Evolutionary conservation across 1,284 basidiomycete genomes (phyloP), one percentile per base, ranked within the genome.

Genomic region (Schizophyllum amplum): DNA sequence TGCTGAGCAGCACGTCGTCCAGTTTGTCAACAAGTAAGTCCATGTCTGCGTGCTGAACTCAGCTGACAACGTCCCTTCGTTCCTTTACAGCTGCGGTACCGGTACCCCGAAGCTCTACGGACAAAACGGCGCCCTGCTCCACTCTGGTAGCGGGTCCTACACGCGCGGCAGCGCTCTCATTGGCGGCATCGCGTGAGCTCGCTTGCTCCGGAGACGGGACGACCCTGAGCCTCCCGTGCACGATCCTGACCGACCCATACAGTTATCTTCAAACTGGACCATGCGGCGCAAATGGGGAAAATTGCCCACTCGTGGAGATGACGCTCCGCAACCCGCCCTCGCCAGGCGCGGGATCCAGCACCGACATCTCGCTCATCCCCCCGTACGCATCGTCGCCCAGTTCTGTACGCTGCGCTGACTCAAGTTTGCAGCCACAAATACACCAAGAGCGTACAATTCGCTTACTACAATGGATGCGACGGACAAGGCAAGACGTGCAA

Each of bases 351-450:
- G 74, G 75, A 0, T 76, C 75, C 3, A 76, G 74, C 62, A 69
- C 70, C 15, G 77, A 79, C 61, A 70, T 79, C 33, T 73, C 75
- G 4, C 67, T 79, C 21, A 77, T 78, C 54, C 63, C 70, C 22
- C 71, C 73, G 74, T 77, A 59, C 53, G 73, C 33, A 33, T 13
- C 27, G 6, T 13, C 27, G 27, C 24, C 15, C 47, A 47, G 27
- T 4, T 22, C n/a, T 21, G 20, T 24, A 22, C 13, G 52, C 26
- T 23, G 13, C 21, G 25, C 13, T 20, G 22, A 42, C 15, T 9
- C 15, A 1, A 1, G 48, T 24, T 47, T 52, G 26, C 57, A 71
- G 71, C 5, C 69, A 69, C 47, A 50, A 60, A 0, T 75, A 73
- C 63, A 71, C 70, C 4, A 72, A 73, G 13, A 68, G 72, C 4